A percentile compares a stretch with the other conserved stretches of the same genome.
phyloP scores from a whole-genome alignment of 768 basidiomycete species.

The Pholiota molesta region DNA sequence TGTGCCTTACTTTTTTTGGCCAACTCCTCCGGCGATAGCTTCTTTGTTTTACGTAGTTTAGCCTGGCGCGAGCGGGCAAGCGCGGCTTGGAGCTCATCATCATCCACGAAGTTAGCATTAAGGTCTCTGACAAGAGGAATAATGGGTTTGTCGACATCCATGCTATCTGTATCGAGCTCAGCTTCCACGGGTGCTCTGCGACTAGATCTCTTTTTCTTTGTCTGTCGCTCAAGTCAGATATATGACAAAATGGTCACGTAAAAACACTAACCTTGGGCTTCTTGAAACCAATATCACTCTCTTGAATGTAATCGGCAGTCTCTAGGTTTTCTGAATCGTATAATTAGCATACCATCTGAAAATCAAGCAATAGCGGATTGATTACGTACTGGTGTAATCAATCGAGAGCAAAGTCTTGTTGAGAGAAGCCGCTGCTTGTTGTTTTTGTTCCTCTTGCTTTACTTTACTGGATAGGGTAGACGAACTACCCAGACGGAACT shows the following conservation, averaged over 20 bases:
- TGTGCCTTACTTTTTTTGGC: conserved; percentile 65
- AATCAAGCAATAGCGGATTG: not conserved
- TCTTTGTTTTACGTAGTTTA: conserved; percentile 77
- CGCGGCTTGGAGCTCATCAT: conserved; percentile 96
- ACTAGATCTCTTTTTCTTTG: conserved; percentile 89
- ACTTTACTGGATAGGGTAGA: conserved; percentile 38
- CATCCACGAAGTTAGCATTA: conserved; percentile 92
- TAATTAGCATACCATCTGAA: not conserved
- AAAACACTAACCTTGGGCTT: conserved; percentile 73
- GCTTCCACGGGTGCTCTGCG: conserved; percentile 63
- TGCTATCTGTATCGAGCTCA: conserved; percentile 55
- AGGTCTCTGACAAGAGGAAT: conserved; percentile 71
- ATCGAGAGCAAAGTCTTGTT: conserved; percentile 84
- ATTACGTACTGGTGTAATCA: conserved; percentile 83
- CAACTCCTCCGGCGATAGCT: conserved; percentile 79
- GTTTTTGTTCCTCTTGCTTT: conserved; percentile 46
- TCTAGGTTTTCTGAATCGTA: conserved; percentile 73
- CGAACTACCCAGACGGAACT: conserved; percentile 83
- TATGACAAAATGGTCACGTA: not conserved
- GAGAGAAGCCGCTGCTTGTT: conserved; percentile 61
- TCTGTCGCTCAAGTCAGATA: conserved; percentile 44
- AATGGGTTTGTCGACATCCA: conserved; percentile 83
- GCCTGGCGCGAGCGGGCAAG: conserved; percentile 85
- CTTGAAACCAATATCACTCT: conserved; percentile 94
- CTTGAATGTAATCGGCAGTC: conserved; percentile 85